Base-by-base conservation (phyloP, 2,329 filamentous ascomycete species). In the Penicillium brevicompactum region DNA sequence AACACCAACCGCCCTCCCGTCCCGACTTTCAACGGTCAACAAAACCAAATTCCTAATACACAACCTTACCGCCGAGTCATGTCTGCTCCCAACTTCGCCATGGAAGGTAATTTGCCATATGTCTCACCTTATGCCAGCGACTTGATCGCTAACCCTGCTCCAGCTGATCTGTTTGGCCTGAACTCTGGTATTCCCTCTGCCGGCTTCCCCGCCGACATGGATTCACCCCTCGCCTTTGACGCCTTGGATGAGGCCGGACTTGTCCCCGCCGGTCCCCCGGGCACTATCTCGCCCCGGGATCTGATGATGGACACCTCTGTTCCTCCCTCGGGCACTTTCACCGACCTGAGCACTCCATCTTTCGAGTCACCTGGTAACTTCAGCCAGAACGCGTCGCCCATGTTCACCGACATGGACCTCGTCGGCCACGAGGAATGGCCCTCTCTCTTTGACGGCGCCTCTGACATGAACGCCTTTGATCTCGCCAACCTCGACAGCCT, bases 271-370 rank as follows among this genome's bases (percentile, higher is more conserved):
- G 73, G 72, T 56, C 70, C 67, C 30, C 46, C 61, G 24, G 84
- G 82, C 66, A 96, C 92, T 41, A 84, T 96, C 59, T 96, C 92
- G 58, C 92, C 92, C 18, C 87, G 90, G 74, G 91, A 96, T 68
- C 80, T 96, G 62, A 77, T 88, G 63, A 80, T 92, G 65, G 84
- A 86, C 63, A 85, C 86, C 68, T 95, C 91, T 59, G 86, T 91
- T 37, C 92, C 92, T 30, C 90, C 90, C 69, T 96, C 92, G 2
- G 83, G 87, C 45, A 87, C 90, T 32, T 86, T 94, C 70, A 96
- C 92, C 34, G 87, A 91, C 60, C 70, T 96, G 74, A 96, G 91
- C 54, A 94, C 92, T 57, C 92, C 92, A 43, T 87, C 86, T 67
- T 84, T 89, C 69, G 89, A 87, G 66, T 95, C 91, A 49, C 91